Base-by-base conservation (phyloP, 2,329 filamentous ascomycete genomes). In the Neofusicoccum sp. region DNA sequence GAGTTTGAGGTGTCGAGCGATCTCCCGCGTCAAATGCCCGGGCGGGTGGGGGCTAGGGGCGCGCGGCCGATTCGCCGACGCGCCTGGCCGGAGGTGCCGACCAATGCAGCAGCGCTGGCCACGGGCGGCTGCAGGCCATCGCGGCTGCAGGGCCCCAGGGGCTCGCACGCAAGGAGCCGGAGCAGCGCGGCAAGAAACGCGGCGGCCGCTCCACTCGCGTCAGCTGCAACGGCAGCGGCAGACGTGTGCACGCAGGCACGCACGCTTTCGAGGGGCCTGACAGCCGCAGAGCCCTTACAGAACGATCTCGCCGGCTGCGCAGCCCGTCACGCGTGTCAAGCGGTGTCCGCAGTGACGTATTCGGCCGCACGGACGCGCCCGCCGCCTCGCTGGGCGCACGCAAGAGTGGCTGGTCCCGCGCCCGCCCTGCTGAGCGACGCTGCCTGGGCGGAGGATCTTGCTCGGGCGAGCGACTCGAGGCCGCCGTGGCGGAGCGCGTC, bases 1-100 rank as follows among this genome's bases (percentile, higher is more conserved):
- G 51, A 56, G 51, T 43, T 56, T 56, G 51, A 56, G 38, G 51
- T 56, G 51, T 56, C 51, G 51, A 56, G 51, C 51, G 51, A 56
- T 56, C 51, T 56, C 51, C 51, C 51, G 51, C 51, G 51, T 43
- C 38, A 43, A n/a, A n/a, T 33, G 51, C 40, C 51, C 51, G 51
- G 51, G 51, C 51, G 51, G 51, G 51, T 56, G 51, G 51, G 51
- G 48, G 48, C 6, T 24, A 41, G 49, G 11, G 20, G 8, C 24
- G 34, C 26, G 11, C 28, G 14, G 51, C 51, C 51, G 51, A 56
- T 43, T 56, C 51, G 36, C 51, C 51, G 51, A 56, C 38, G 51
- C 16, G 34, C 48, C 31, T 34, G 31, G 6, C 11, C 31, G 31
- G 31, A 11, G 31, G 6, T n/a, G n/a, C n/a, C n/a, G n/a, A n/a